Evolutionary conservation across 371 early-diverging fungal genomes (phyloP).

Genomic region (Zancudomyces culisetae): DNA sequence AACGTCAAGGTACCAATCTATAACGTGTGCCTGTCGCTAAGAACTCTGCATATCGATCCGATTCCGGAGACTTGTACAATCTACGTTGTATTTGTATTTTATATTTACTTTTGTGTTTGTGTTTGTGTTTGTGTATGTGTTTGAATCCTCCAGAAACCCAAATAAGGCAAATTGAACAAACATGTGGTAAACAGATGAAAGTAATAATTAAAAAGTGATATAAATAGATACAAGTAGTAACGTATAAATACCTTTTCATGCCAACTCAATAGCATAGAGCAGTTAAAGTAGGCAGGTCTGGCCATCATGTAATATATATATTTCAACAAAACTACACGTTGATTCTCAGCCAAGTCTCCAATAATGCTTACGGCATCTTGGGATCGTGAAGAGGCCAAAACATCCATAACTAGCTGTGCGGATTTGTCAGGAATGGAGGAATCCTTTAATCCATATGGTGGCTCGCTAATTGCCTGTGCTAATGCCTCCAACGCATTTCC

Average conservation of each 20-base stretch:
- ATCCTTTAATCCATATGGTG: constrained; percentile 48
- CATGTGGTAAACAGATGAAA: no score
- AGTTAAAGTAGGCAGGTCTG: constrained; percentile 63
- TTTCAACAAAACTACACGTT: constrained; percentile 67
- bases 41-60: constrained; percentile 1
- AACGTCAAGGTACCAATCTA: no score
- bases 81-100: not conserved
- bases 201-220: no score
- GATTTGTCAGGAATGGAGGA: constrained; percentile 41
- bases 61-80: constrained; percentile 1
- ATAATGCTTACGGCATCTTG: constrained; percentile 45
- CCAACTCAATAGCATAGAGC: constrained; percentile 65
- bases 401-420: constrained; percentile 59
- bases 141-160: not conserved
- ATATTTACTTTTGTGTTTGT: not conserved
- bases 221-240: no score
- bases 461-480: constrained; percentile 43
- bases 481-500: constrained; percentile 50
- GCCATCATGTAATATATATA: constrained; percentile 82
- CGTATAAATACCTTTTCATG: constrained; percentile 38
- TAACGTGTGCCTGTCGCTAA: constrained; percentile 1
- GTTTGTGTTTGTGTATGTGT: not conserved
- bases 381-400: constrained; percentile 43
- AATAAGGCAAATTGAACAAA: no score
- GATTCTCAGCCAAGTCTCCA: constrained; percentile 32